phyloP scores from a whole-genome alignment of 1,139 yeast species.

The Kodamaea suecica region DNA sequence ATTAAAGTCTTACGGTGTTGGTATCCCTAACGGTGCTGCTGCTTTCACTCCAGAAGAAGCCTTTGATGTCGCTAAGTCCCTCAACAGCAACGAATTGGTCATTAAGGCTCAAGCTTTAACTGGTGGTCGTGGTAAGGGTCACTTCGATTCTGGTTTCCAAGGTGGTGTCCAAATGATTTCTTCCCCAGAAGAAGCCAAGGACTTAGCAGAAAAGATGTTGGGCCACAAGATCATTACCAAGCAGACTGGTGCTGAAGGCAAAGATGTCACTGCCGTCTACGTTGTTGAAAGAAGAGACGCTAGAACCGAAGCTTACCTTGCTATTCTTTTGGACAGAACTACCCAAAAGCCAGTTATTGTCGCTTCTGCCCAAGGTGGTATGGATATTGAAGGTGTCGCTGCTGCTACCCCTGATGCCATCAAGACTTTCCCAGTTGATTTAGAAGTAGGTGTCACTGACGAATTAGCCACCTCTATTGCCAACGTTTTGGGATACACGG shows the following conservation, averaged over 20 bases:
- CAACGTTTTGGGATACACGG: constrained; percentile 73
- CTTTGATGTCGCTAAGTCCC: constrained; percentile 65
- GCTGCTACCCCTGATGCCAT: constrained; percentile 88
- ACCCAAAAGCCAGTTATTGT: constrained; percentile 89
- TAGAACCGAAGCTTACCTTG: constrained; percentile 90
- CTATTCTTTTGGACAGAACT: constrained; percentile 92
- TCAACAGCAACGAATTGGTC: constrained; percentile 77
- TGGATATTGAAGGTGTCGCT: constrained; percentile 99
- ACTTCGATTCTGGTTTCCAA: constrained; percentile 90
- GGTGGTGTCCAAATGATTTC: constrained; percentile 94
- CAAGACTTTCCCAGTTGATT: constrained; percentile 79
- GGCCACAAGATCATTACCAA: constrained; percentile 92
- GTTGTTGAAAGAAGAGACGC: constrained; percentile 94
- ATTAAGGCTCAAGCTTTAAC: constrained; percentile 98
- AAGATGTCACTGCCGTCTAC: constrained; percentile 94
- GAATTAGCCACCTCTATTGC: constrained; percentile 76
- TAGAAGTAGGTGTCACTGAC: constrained; percentile 78
- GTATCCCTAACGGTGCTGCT: constrained; percentile 88
- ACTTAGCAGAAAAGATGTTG: constrained; percentile 85
- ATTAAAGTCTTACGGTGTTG: constrained; percentile 77
- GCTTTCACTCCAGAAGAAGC: constrained; percentile 92
- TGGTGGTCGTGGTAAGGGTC: constrained; percentile 99
- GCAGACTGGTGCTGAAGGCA: constrained; percentile 97
- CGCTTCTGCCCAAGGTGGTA: constrained; percentile 98
- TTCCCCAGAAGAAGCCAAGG: constrained; percentile 82